phyloP scores from a whole-genome alignment of 179 eudicot species.

The Drosera spatulata region DNA sequence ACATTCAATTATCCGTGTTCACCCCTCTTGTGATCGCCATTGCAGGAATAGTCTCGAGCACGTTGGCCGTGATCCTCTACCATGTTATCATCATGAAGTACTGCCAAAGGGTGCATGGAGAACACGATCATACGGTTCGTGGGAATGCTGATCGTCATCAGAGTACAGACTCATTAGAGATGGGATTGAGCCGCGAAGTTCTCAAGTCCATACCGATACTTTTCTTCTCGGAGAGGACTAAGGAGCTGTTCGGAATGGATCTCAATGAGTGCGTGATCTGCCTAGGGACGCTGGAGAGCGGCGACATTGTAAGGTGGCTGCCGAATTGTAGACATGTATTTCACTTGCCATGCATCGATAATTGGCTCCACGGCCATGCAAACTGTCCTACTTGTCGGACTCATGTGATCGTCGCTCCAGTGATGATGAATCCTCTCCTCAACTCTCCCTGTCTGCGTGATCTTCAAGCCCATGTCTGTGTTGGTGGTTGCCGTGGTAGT shows the following conservation, averaged over 20 bases:
- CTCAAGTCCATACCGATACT: slow-evolving; percentile 29
- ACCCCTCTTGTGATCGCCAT: slow-evolving; percentile 2
- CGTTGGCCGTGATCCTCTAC: slow-evolving; percentile 6
- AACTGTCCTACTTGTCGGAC: slow-evolving; percentile 45
- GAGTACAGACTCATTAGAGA: background rate
- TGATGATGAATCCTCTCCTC: background rate
- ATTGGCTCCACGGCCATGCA: slow-evolving; percentile 31
- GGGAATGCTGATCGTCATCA: background rate
- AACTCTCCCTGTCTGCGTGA: slow-evolving; percentile 6
- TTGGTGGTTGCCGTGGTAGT: background rate
- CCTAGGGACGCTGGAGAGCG: slow-evolving; percentile 23
- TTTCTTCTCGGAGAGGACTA: slow-evolving; percentile 13
- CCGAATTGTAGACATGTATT: slow-evolving; percentile 39
- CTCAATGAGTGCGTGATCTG: slow-evolving; percentile 37
- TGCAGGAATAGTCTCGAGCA: slow-evolving; percentile 3
- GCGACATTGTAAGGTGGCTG: slow-evolving; percentile 31
- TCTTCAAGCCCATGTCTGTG: background rate
- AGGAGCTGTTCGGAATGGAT: slow-evolving; percentile 8
- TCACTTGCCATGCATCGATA: slow-evolving; percentile 43
- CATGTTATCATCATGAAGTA: slow-evolving; percentile 6
- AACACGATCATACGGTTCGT: background rate
- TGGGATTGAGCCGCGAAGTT: slow-evolving; percentile 28
- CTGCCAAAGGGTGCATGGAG: background rate
- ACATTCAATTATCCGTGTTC: background rate
- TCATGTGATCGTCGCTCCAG: background rate